These are phyloP conservation scores for Coemansia nantahalensis DNA, from an alignment of 192 early-diverging fungal genomes.

Conservation along the genomic window DNA sequence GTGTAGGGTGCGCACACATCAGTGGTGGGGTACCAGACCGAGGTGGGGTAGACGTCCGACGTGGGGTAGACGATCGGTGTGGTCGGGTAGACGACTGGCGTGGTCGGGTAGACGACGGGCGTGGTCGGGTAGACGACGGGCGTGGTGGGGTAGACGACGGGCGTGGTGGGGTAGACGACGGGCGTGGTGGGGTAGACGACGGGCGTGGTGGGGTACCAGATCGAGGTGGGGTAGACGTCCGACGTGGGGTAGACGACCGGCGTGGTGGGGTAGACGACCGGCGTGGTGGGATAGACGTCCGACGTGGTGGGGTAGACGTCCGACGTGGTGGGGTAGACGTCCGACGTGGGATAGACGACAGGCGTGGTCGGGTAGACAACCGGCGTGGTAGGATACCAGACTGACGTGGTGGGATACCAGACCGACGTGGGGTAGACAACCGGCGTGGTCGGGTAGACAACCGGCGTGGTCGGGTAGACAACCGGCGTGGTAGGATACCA, in stretches of 20 bases:
- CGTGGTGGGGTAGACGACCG: conserved; percentile 7
- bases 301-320: conserved; percentile 2
- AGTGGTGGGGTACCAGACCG: conserved; percentile 12
- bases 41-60: too few relatives aligned
- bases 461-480: conserved; percentile 4
- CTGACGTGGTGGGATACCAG: conserved; percentile 1
- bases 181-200: conserved; percentile 2
- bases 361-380: conserved; percentile 8
- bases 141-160: conserved; percentile 1
- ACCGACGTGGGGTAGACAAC: conserved; percentile 5
- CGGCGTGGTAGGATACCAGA: conserved; percentile 5
- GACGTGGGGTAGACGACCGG: background rate
- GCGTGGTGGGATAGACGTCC: conserved; percentile 4
- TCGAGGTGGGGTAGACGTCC: conserved; percentile 4
- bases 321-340: conserved; percentile 12
- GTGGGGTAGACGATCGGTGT: background rate
- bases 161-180: background rate
- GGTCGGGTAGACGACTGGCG: conserved; percentile 1
- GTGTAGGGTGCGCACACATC: conserved; percentile 15
- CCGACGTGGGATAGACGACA: conserved; percentile 6
- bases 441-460: conserved; percentile 7
- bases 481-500: conserved; percentile 1
- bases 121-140: conserved; percentile 1
- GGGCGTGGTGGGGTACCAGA: background rate
- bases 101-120: background rate